A percentile compares a stretch with the other conserved stretches of the same genome.
Evolutionary conservation across 2,329 filamentous ascomycete genomes (phyloP).

Genomic region (Cladosporium sphaerospermum): DNA sequence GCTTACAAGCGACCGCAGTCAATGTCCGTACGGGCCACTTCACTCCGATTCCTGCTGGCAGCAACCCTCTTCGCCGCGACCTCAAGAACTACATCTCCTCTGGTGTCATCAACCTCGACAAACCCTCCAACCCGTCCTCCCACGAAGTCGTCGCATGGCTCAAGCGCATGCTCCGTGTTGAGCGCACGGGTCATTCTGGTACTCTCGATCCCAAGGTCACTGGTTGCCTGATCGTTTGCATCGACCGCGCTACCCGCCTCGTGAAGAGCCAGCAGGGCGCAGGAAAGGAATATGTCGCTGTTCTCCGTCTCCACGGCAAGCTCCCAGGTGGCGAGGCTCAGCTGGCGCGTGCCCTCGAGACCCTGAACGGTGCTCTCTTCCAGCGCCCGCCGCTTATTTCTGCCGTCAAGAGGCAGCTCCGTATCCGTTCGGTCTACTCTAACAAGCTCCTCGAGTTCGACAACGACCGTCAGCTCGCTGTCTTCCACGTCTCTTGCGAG

Average conservation of each 20-base stretch:
- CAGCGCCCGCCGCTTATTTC: conserved; percentile 95
- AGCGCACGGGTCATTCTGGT: conserved; percentile 97
- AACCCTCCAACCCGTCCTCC: conserved; percentile 93
- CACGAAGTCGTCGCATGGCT: conserved; percentile 99
- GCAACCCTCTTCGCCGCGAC: conserved; percentile 84
- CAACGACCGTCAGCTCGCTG: conserved; percentile 92
- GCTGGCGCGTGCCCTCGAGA: conserved; percentile 89
- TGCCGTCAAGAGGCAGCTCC: conserved; percentile 95
- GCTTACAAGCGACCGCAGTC: conserved; percentile 47
- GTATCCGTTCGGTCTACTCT: conserved; percentile 96
- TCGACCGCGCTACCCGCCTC: conserved; percentile 92
- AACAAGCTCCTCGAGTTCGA: conserved; percentile 95
- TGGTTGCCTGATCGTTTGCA: conserved; percentile 87
- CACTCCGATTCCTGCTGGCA: conserved; percentile 91
- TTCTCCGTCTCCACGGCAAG: conserved; percentile 92
- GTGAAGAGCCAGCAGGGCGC: conserved; percentile 99
- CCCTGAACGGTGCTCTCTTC: conserved; percentile 92
- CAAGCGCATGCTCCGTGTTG: conserved; percentile 89
- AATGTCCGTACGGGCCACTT: conserved; percentile 93
- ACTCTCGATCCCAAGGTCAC: conserved; percentile 98
- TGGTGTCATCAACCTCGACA: conserved; percentile 97
- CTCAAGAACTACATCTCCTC: conserved; percentile 96
- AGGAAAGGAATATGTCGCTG: conserved; percentile 97
- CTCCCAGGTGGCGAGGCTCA: conserved; percentile 88
- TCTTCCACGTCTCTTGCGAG: conserved; percentile 99